Evolutionary conservation across 2,329 filamentous ascomycete genomes (phyloP).

Genomic region (Sphaerulina musiva): DNA sequence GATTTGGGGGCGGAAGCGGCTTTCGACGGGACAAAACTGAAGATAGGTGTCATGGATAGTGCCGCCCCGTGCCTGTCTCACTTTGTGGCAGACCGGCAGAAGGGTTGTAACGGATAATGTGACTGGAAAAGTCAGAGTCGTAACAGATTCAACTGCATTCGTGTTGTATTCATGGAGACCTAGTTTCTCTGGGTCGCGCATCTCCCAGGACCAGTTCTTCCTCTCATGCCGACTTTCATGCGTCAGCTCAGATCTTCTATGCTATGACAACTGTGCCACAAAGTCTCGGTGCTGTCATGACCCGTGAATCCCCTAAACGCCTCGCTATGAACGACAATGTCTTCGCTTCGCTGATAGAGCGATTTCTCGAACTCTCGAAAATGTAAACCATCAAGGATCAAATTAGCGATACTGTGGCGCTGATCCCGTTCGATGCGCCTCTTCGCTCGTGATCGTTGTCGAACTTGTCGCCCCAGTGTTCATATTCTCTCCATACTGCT

Average conservation of each 20-base stretch:
- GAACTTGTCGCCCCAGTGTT: neutral
- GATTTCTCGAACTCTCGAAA: neutral
- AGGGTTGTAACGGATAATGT: slow-evolving; percentile 12
- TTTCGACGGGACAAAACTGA: no score
- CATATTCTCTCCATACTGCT: neutral
- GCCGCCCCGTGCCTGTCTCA: no score
- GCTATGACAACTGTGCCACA: neutral
- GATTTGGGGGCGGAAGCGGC: no score
- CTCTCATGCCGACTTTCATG: neutral
- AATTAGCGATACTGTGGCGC: neutral
- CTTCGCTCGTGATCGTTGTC: neutral
- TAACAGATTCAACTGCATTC: slow-evolving; percentile 2
- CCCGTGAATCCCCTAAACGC: neutral
- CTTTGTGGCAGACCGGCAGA: slow-evolving; percentile 8
- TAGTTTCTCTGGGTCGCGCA: neutral
- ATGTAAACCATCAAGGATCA: no score
- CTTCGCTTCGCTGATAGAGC: neutral
- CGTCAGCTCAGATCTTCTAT: neutral
- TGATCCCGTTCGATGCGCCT: neutral
- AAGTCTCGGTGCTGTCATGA: neutral
- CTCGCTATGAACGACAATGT: slow-evolving; percentile 4
- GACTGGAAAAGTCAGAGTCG: slow-evolving; percentile 13
- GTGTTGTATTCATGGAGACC: neutral
- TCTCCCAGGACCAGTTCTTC: neutral
- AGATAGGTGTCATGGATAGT: no score